Evolutionary conservation across 257 asterid genomes (phyloP), one percentile per base, ranked within the genome.

Genomic region (Schizonepeta tenuifolia): DNA sequence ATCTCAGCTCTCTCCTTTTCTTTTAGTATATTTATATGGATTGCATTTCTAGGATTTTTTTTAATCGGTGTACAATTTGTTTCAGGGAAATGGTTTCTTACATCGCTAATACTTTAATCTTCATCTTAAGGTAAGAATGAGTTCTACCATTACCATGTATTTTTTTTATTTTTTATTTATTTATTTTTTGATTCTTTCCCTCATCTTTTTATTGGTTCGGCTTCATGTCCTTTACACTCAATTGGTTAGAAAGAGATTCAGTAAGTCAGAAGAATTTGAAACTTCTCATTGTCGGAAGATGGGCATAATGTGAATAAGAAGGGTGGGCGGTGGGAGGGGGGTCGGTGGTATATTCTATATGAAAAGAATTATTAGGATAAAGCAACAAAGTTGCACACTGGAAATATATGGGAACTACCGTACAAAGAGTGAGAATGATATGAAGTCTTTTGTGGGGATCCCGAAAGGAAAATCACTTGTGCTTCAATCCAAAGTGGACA

Each of bases 21-120:
- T n/a, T 1, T 18, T 17, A 67, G 50, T 55, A 44, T 7, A 20
- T 58, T 49, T 64, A n/a, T 35, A n/a, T 43, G 50, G 58, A 33
- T 51, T 36, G 63, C 56, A 73, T 38, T 77, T 70, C 38, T 31
- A 36, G 47, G 64, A 43, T 75, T 47, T 71, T 76, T 38, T 81
- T 56, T 65, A 71, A 77, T 44, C 33, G 56, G 44, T 78, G 62
- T 65, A 60, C 24, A 63, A 58, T 78, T 73, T 84, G 82, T 83
- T 85, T 77, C 97, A 91, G 99, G 99, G 99, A 90, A 84, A 91
- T 94, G 97, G 95, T 91, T 74, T 84, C 98, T 13, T 94, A 94
- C 73, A 91, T 94, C 75, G 98, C 99, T 9, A 94, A 94, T 71
- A 94, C 99, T 53, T 82, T 94, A 63, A 91, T 94, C 88, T 94